Evolutionary conservation across 805 yeast genomes (phyloP).

Genomic region (Diddensiella santjacobensis): DNA sequence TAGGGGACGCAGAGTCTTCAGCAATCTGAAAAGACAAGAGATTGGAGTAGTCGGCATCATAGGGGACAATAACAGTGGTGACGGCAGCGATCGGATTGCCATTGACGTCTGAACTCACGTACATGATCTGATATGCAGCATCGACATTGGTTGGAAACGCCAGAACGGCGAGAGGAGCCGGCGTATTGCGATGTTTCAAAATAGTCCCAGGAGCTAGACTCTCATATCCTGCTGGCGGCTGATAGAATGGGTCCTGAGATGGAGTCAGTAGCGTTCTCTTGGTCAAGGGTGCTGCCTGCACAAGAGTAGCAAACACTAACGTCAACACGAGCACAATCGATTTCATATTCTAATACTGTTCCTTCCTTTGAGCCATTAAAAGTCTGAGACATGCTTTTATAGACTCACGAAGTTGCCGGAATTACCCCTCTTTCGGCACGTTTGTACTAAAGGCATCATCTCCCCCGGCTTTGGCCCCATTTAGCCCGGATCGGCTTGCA

Average conservation of each 20-base stretch:
- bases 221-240: constrained; percentile 20
- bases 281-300: background rate
- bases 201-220: background rate
- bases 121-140: constrained; percentile 19
- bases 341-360: too few relatives aligned
- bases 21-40: constrained; percentile 25
- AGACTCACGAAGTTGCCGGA: too few relatives aligned
- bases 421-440: too few relatives aligned
- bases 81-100: constrained; percentile 18
- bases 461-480: too few relatives aligned
- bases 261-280: constrained; percentile 3
- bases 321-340: background rate
- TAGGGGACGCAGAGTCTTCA: constrained; percentile 23
- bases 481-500: too few relatives aligned
- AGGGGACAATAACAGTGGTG: constrained; percentile 20
- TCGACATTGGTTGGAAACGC: constrained; percentile 4
- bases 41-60: constrained; percentile 13
- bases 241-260: constrained; percentile 24
- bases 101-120: constrained; percentile 14
- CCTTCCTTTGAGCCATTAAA: too few relatives aligned
- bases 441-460: too few relatives aligned
- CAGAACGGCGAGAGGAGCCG: background rate
- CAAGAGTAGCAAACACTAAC: background rate
- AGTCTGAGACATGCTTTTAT: too few relatives aligned
- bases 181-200: constrained; percentile 1